Percentiles rank a stretch among this genome's conserved stretches.
Conservation (phyloP, 2,329 filamentous ascomycete genomes). For the Bisporella sp. region DNA sequence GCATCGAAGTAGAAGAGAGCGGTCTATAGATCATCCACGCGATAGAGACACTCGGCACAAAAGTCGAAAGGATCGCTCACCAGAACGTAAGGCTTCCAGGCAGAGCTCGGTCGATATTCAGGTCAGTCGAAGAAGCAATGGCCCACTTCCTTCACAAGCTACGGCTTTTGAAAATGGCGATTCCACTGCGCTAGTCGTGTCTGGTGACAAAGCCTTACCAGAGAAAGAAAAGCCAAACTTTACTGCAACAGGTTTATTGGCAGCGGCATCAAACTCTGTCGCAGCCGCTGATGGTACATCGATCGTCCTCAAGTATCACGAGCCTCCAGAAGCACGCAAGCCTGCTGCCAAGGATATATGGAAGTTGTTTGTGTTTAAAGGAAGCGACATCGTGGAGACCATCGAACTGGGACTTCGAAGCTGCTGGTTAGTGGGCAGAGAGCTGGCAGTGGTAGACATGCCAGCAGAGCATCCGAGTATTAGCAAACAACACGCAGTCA, state of each 20-base stretch:
- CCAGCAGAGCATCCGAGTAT: conserved; percentile 83
- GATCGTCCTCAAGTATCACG: conserved; percentile 90
- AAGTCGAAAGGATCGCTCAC: conserved; percentile 8
- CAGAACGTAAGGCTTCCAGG: conserved; percentile 8
- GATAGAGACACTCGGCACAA: conserved; percentile 1
- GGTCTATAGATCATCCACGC: conserved; percentile 17
- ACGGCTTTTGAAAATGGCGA: conserved; percentile 51
- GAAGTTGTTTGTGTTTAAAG: conserved; percentile 93
- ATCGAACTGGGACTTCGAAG: conserved; percentile 68
- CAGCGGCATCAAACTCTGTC: conserved; percentile 75
- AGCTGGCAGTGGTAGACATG: conserved; percentile 74
- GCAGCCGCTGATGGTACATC: conserved; percentile 66
- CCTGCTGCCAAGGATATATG: conserved; percentile 71
- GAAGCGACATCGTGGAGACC: conserved; percentile 70
- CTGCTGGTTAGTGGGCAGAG: conserved; percentile 87
- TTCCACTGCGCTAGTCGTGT: conserved; percentile 27
- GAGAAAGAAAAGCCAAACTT: conserved; percentile 89
- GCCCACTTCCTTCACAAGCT: conserved; percentile 53
- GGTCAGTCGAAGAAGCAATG: conserved; percentile 25
- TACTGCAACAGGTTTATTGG: conserved; percentile 70
- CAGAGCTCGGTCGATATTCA: conserved; percentile 16
- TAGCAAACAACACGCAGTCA: conserved; percentile 90
- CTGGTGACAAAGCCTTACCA: conserved; percentile 37
- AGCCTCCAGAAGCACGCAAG: conserved; percentile 87
- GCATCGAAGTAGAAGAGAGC: conserved; percentile 18